A percentile compares a stretch with the other conserved stretches of the same genome.
These are phyloP conservation scores for Entomortierella chlamydospora DNA, from an alignment of 192 early-diverging fungal species.

Conservation along the genomic window DNA sequence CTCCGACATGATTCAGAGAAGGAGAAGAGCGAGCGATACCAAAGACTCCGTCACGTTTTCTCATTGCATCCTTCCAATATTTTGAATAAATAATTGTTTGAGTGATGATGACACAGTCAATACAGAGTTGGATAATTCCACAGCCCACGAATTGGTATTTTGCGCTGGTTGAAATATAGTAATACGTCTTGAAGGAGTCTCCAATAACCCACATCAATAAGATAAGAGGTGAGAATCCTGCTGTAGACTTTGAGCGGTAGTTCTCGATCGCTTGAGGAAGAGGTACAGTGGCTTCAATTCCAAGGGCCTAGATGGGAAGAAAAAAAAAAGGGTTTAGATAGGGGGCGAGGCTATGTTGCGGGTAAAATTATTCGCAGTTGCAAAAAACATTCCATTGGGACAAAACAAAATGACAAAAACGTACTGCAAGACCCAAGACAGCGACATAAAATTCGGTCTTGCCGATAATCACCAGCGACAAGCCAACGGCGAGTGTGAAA, in stretches of 20 bases:
- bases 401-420: not conserved
- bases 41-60: constrained; percentile 1
- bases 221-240: constrained; percentile 62
- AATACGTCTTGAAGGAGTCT: constrained; percentile 68
- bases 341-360: not conserved
- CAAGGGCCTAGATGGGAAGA: constrained; percentile 47
- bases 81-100: constrained; percentile 65
- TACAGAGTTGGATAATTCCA: constrained; percentile 64
- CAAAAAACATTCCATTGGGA: not conserved
- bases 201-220: constrained; percentile 65
- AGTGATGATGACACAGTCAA: constrained; percentile 61
- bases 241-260: constrained; percentile 56
- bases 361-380: not conserved
- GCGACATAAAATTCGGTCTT: constrained; percentile 44
- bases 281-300: constrained; percentile 71
- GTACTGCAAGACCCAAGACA: constrained; percentile 44
- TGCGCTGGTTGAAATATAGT: constrained; percentile 61
- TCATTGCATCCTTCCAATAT: constrained; percentile 23
- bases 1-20: constrained; percentile 14
- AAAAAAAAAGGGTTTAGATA: constrained; percentile 4
- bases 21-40: not conserved
- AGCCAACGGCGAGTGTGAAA: constrained; percentile 35
- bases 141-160: constrained; percentile 68
- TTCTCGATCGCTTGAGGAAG: constrained; percentile 66
- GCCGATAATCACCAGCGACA: constrained; percentile 44